Evolutionary conservation across 2,329 filamentous ascomycete genomes (phyloP), one percentile per base, ranked within the genome.

Genomic region (Diaporthe nobilis): DNA sequence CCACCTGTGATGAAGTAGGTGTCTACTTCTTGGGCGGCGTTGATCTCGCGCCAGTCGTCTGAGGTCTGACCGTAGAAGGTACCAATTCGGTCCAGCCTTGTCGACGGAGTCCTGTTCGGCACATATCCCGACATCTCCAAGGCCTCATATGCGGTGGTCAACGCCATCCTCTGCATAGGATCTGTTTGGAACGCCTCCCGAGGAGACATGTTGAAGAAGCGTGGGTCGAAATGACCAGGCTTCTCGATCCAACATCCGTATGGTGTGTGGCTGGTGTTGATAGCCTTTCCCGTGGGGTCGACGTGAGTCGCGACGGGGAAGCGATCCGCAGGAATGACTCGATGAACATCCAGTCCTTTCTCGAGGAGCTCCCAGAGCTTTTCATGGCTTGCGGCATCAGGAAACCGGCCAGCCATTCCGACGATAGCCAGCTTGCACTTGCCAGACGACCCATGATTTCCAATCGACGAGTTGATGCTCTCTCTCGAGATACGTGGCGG

Each of bases 201-300:
- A 8, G 94, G 94, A 49, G 94, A 95, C 92, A 96, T 95, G 84
- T 95, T 95, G 89, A 96, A 96, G 85, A 96, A 96, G 1, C 92
- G 88, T n/a, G 93, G 92, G 80, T 96, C 94, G 80, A 96, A 96
- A 65, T 93, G 87, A 73, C 93, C 93, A 0, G 94, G 94, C 77
- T 95, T 90, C 77, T 95, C 91, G 78, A 95, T 89, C 86, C 87
- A 95, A 85, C 93, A 94, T 22, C 94, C 94, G 79, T 92, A 95
- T 4, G 92, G 93, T 1, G 93, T 95, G 83, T 94, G 92, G 72
- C 91, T 94, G 75, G 94, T 95, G 85, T 95, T 96, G 82, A 92
- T 92, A 44, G 86, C 88, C 83, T 95, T 95, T 31, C 93, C 93
- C 8, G 91, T 92, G 7, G 92, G 90, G 80, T 96, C 94, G 77